A percentile compares a stretch with the other conserved stretches of the same genome.
Conservation (phyloP, 371 early-diverging fungal species). For the Apophysomyces trapeziformis region DNA sequence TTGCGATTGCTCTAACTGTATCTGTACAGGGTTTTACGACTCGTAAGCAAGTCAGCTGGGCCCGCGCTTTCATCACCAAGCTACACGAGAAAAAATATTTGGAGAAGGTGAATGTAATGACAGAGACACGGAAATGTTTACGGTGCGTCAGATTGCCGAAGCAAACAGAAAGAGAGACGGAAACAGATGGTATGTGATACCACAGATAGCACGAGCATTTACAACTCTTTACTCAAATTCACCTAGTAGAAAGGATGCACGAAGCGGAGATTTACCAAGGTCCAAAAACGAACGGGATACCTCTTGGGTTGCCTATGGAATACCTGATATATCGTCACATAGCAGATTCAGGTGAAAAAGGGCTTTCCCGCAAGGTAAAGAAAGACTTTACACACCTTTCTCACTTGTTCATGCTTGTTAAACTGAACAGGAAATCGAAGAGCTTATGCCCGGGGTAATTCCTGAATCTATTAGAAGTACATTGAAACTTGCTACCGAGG, state of each 20-base stretch:
- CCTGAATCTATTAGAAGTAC: not conserved
- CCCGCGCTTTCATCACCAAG: slow-evolving; percentile 7
- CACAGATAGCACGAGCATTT: not conserved
- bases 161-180: not conserved
- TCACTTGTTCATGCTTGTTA: not conserved
- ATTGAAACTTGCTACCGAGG: not conserved
- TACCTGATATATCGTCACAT: slow-evolving; percentile 1
- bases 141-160: slow-evolving; percentile 9
- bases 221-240: too few species aligned
- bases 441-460: not conserved
- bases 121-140: not conserved
- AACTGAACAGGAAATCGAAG: not conserved
- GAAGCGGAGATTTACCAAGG: not conserved
- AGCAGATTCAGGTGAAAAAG: not conserved
- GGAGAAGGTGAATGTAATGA: slow-evolving; percentile 16
- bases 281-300: not conserved
- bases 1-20: not conserved
- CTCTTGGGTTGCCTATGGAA: not conserved
- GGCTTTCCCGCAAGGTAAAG: slow-evolving; percentile 19
- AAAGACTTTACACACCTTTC: not conserved
- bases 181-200: not conserved
- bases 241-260: not conserved
- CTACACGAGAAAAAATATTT: slow-evolving; percentile 15
- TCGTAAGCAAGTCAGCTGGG: slow-evolving; percentile 18
- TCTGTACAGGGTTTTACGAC: slow-evolving; percentile 14